A percentile compares a stretch with the other conserved stretches of the same genome.
Evolutionary conservation across 1,139 yeast species (phyloP).

Genomic region (Candida dubliniensis): DNA sequence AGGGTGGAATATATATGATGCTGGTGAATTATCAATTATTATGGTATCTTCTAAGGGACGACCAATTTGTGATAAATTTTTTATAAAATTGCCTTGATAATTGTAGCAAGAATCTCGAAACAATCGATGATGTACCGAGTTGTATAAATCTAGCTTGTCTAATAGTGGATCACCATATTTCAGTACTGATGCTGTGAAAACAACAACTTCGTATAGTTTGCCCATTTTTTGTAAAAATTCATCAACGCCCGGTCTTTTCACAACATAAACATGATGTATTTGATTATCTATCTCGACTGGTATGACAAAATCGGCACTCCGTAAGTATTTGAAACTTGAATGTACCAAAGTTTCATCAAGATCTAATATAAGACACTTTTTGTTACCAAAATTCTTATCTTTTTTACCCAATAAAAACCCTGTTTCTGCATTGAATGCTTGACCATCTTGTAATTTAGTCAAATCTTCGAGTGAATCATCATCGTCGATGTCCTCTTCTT

Average conservation of each 20-base stretch:
- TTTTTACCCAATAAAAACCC: conserved; percentile 63
- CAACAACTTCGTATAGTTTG: conserved; percentile 87
- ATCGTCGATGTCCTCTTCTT: conserved; percentile 21
- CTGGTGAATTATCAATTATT: conserved; percentile 95
- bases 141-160: conserved; percentile 76
- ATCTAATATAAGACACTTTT: conserved; percentile 87
- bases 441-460: conserved; percentile 64
- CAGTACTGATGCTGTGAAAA: conserved; percentile 93
- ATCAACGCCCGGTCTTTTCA: conserved; percentile 97
- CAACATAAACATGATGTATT: conserved; percentile 91
- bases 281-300: conserved; percentile 84
- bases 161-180: conserved; percentile 94
- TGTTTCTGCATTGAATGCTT: conserved; percentile 54
- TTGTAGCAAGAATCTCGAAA: conserved; percentile 73
- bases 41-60: conserved; percentile 84
- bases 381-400: conserved; percentile 38
- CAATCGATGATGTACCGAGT: conserved; percentile 82
- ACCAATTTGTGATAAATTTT: conserved; percentile 90
- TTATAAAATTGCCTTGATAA: conserved; percentile 88
- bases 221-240: conserved; percentile 85
- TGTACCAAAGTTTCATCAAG: conserved; percentile 96
- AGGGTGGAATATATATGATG: conserved; percentile 94
- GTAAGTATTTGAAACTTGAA: conserved; percentile 86
- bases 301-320: conserved; percentile 93
- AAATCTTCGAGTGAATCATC: conserved; percentile 49